Evolutionary conservation across 495 filamentous ascomycete genomes (phyloP).

Genomic region (Halenospora varia): DNA sequence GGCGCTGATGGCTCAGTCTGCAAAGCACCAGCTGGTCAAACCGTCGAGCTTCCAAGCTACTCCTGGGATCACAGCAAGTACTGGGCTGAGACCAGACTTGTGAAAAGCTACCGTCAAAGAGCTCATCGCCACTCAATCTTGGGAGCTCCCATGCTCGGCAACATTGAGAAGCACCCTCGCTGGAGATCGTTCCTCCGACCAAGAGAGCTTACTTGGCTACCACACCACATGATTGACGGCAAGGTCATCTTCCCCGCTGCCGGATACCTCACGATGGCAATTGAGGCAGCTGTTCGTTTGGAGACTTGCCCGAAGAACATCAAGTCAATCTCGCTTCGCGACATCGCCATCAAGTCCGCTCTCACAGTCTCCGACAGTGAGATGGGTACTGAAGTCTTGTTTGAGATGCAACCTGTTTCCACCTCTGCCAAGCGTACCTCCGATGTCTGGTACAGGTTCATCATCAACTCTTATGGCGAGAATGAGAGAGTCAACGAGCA

Average conservation of each 20-base stretch:
- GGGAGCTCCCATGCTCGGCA: constrained; percentile 32
- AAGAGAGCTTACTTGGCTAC: constrained; percentile 26
- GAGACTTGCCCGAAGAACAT: constrained; percentile 11
- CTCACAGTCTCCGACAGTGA: constrained; percentile 26
- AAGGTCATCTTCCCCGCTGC: constrained; percentile 31
- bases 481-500: constrained; percentile 11
- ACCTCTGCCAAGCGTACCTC: constrained; percentile 16
- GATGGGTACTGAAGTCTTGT: constrained; percentile 30
- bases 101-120: constrained; percentile 26
- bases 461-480: constrained; percentile 8
- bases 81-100: constrained; percentile 29
- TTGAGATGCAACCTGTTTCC: constrained; percentile 26
- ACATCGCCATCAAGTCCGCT: constrained; percentile 22
- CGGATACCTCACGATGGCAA: constrained; percentile 40
- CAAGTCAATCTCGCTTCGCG: constrained; percentile 9
- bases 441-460: constrained; percentile 1
- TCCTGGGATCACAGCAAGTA: constrained; percentile 26
- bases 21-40: background rate
- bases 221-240: constrained; percentile 23
- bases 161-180: constrained; percentile 37
- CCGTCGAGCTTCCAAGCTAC: constrained; percentile 30
- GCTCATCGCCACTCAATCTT: constrained; percentile 7
- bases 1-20: background rate
- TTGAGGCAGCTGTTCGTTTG: constrained; percentile 25
- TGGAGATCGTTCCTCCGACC: constrained; percentile 38